phyloP scores from a whole-genome alignment of 2,329 filamentous ascomycete genomes.

The Beauveria caledonica region DNA sequence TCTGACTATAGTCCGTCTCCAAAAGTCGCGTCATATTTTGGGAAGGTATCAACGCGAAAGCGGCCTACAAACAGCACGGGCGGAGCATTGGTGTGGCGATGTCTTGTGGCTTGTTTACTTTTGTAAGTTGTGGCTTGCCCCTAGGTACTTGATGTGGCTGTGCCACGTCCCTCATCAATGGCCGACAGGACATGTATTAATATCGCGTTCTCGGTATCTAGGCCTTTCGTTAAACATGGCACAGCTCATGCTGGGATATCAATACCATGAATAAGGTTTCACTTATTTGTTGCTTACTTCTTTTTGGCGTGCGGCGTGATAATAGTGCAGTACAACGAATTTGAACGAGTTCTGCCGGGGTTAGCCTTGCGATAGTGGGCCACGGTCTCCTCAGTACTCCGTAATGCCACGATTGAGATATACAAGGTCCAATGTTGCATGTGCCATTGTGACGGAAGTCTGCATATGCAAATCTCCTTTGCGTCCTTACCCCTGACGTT shows the following conservation, averaged over 20 bases:
- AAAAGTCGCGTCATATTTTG: background rate
- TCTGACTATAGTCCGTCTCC: background rate
- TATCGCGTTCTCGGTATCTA: background rate
- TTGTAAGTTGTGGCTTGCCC: background rate
- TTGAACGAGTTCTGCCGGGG: no score
- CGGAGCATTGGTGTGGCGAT: background rate
- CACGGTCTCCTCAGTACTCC: background rate
- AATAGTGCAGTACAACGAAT: no score
- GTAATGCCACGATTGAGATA: background rate
- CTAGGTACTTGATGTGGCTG: background rate
- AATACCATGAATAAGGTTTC: no score
- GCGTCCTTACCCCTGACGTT: background rate
- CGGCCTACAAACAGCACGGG: background rate
- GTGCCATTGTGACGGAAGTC: background rate
- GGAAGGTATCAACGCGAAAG: background rate
- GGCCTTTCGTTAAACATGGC: no score
- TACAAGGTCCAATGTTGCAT: background rate
- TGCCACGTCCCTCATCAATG: background rate
- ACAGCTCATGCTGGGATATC: background rate
- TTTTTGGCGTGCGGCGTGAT: no score
- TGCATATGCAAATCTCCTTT: conserved; percentile 9
- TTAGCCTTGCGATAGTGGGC: background rate
- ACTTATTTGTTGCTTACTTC: no score
- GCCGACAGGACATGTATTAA: no score
- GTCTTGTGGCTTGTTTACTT: background rate